Conservation (phyloP, 2,329 filamentous ascomycete species). For the Rhytidhysteron rufulum region DNA sequence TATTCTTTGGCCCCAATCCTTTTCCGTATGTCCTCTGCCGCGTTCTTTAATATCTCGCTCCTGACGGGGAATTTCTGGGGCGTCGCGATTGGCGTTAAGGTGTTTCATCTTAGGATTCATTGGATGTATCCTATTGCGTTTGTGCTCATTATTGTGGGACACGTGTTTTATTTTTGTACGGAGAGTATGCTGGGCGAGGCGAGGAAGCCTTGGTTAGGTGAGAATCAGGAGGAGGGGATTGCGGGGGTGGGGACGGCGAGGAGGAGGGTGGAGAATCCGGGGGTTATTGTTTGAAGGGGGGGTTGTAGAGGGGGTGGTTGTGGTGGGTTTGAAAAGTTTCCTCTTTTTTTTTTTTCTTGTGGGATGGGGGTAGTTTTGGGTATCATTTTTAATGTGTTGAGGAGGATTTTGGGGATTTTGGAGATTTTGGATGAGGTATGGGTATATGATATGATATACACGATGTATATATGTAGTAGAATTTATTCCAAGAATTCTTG, state of each 20-base stretch:
- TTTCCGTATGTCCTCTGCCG: slow-evolving; percentile 83
- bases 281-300: slow-evolving; percentile 30
- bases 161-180: slow-evolving; percentile 82
- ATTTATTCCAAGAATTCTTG: no score
- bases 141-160: slow-evolving; percentile 81
- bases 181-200: slow-evolving; percentile 80
- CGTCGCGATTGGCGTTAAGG: slow-evolving; percentile 82
- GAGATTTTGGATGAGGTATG: no score
- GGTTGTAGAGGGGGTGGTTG: background rate
- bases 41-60: slow-evolving; percentile 94
- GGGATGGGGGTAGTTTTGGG: no score
- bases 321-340: no score
- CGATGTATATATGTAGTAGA: no score
- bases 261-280: slow-evolving; percentile 49
- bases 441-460: no score
- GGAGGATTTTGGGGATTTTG: no score
- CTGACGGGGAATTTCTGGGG: slow-evolving; percentile 97
- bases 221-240: slow-evolving; percentile 77
- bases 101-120: slow-evolving; percentile 77
- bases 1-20: slow-evolving; percentile 84
- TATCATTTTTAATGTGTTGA: no score
- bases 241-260: slow-evolving; percentile 82
- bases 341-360: no score
- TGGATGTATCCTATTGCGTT: slow-evolving; percentile 96
- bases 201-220: slow-evolving; percentile 91